Conservation (phyloP, 768 basidiomycete species). For the Austroboletus eburneus region DNA sequence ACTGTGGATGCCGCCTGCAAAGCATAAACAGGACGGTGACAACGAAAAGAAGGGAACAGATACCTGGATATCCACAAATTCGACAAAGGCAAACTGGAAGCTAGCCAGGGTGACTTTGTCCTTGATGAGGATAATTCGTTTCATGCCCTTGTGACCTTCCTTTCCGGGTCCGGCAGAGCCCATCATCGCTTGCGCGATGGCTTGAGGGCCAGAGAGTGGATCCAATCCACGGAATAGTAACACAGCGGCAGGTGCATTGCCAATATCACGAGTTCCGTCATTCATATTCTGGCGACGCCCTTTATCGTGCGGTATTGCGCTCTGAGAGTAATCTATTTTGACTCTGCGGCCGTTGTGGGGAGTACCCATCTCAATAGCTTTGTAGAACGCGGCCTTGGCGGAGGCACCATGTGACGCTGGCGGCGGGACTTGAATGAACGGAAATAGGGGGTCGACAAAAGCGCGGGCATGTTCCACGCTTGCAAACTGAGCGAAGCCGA, state of each 20-base stretch:
- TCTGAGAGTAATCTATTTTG: constrained; percentile 95
- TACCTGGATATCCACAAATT: constrained; percentile 84
- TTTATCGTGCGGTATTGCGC: constrained; percentile 67
- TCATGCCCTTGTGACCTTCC: constrained; percentile 83
- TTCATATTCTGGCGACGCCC: constrained; percentile 68
- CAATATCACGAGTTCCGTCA: constrained; percentile 96
- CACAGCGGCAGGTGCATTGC: constrained; percentile 75
- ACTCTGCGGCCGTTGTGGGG: constrained; percentile 80
- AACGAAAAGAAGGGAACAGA: neutral
- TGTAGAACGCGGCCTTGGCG: constrained; percentile 66
- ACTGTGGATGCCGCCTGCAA: constrained; percentile 75
- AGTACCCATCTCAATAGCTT: constrained; percentile 64
- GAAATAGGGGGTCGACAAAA: constrained; percentile 88
- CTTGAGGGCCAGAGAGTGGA: constrained; percentile 80
- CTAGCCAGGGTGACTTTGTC: constrained; percentile 84
- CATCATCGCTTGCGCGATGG: constrained; percentile 80
- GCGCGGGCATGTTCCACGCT: constrained; percentile 81
- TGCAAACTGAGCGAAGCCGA: constrained; percentile 94
- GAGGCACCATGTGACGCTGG: constrained; percentile 84
- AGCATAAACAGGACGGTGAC: constrained; percentile 8
- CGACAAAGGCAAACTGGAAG: constrained; percentile 93
- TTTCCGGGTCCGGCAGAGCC: constrained; percentile 73
- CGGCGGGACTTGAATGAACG: constrained; percentile 89
- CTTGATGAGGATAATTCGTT: constrained; percentile 82
- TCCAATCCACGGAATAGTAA: constrained; percentile 90